Evolutionary conservation across 2,329 filamentous ascomycete genomes (phyloP), one percentile per base, ranked within the genome.

Genomic region (Xylariales sp.): DNA sequence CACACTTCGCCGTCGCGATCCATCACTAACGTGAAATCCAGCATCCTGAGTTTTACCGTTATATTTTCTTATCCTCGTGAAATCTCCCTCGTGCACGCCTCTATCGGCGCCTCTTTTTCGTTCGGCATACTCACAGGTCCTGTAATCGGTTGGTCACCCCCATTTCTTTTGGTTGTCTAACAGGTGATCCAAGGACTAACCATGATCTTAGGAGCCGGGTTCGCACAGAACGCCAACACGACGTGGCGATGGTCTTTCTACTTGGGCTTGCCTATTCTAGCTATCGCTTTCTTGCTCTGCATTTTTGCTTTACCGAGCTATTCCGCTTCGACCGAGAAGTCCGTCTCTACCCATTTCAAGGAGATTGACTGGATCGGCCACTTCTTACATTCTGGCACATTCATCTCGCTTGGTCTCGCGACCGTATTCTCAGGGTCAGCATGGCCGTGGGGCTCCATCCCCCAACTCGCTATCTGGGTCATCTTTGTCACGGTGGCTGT

Each of bases 381-480:
- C 1, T 41, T 83, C 6, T 78, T 88, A 3, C 81, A 79, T 50
- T 73, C 80, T 0, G 84, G 77, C 1, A 78, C 81, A 8, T 77
- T 74, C 64, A 52, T 64, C 14, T 64, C 70, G 34, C 68, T 75
- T 10, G 68, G 66, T 6, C 75, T 81, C 0, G 77, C 78, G 7
- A 76, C 83, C 53, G 76, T 84, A 23, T 81, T 88, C 72, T 84
- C 79, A 3, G 86, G 86, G 0, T 75, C 76, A 0, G 65, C 80
- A 7, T 89, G 82, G 73, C 72, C 79, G 0, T 89, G 86, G 87
- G 76, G 77, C 46, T 78, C 78, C n/a, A 80, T 81, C 0, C 78
- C 79, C 0, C 82, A 81, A 39, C 84, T 89, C 63, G 80, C 78
- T 1, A 76, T 83, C 2, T 83, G 85, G 55, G 79, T 85, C 36